These are phyloP conservation scores for Strobilomyces echinocephalus DNA, from an alignment of 768 basidiomycete genomes.

Conservation along the genomic window DNA sequence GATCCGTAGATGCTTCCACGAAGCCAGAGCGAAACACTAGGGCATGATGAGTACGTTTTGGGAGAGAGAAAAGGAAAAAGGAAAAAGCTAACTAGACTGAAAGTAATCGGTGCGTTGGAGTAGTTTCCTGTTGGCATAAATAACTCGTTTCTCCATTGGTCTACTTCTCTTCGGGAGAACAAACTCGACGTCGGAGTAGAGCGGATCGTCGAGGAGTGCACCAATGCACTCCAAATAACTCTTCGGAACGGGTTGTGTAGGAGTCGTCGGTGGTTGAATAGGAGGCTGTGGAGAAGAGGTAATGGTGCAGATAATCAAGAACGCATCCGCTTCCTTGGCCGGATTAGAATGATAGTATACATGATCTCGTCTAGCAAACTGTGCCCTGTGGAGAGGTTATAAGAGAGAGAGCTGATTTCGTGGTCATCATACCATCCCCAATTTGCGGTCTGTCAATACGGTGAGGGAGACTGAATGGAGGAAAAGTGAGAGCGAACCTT, in stretches of 20 bases:
- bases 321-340: slow-evolving; percentile 58
- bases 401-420: slow-evolving; percentile 2
- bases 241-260: slow-evolving; percentile 57
- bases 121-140: slow-evolving; percentile 67
- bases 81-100: slow-evolving; percentile 49
- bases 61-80: not conserved
- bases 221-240: slow-evolving; percentile 69
- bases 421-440: slow-evolving; percentile 69
- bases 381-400: slow-evolving; percentile 46
- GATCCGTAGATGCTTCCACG: slow-evolving; percentile 47
- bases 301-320: slow-evolving; percentile 76
- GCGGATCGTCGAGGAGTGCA: slow-evolving; percentile 69
- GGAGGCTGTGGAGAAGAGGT: slow-evolving; percentile 59
- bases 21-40: slow-evolving; percentile 74
- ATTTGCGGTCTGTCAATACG: slow-evolving; percentile 58
- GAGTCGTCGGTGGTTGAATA: slow-evolving; percentile 38
- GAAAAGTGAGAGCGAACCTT: slow-evolving; percentile 38
- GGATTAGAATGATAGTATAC: slow-evolving; percentile 56
- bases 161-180: slow-evolving; percentile 51
- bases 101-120: slow-evolving; percentile 76
- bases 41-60: not conserved
- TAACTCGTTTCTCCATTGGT: slow-evolving; percentile 36
- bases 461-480: slow-evolving; percentile 9
- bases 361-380: slow-evolving; percentile 71
- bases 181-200: slow-evolving; percentile 83